Conservation (phyloP, 1,284 basidiomycete species). For the Fomitopsis palustris region DNA sequence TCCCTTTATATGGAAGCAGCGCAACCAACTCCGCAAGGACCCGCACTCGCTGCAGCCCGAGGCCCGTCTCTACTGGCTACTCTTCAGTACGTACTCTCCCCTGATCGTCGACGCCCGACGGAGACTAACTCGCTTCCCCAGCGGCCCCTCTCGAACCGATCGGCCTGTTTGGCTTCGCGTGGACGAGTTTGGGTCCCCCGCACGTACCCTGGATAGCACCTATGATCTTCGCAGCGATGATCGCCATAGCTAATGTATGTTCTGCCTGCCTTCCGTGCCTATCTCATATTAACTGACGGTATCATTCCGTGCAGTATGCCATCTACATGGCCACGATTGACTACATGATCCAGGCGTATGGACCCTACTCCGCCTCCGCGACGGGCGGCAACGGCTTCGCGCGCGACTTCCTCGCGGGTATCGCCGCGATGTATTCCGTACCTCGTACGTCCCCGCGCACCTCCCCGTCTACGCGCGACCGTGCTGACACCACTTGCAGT, state of each 20-base stretch:
- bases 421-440: background rate
- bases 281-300: background rate
- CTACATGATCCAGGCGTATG: background rate
- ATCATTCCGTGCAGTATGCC: too few species aligned
- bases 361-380: background rate
- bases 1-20: background rate
- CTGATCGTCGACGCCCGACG: background rate
- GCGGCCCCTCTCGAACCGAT: slow-evolving; percentile 1
- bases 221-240: slow-evolving; percentile 1
- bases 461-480: too few species aligned
- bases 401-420: background rate
- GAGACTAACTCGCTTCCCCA: background rate
- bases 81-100: background rate
- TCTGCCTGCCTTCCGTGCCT: background rate
- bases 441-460: background rate
- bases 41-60: background rate
- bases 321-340: background rate
- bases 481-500: background rate
- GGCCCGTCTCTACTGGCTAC: background rate
- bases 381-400: slow-evolving; percentile 1
- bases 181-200: background rate
- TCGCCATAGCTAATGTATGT: background rate
- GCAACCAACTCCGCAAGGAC: background rate
- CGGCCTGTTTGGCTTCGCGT: background rate
- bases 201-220: background rate